A percentile compares a stretch with the other conserved stretches of the same genome.
Evolutionary conservation across 371 early-diverging fungal species (phyloP).

Genomic region (Syncephalastrum sp.): DNA sequence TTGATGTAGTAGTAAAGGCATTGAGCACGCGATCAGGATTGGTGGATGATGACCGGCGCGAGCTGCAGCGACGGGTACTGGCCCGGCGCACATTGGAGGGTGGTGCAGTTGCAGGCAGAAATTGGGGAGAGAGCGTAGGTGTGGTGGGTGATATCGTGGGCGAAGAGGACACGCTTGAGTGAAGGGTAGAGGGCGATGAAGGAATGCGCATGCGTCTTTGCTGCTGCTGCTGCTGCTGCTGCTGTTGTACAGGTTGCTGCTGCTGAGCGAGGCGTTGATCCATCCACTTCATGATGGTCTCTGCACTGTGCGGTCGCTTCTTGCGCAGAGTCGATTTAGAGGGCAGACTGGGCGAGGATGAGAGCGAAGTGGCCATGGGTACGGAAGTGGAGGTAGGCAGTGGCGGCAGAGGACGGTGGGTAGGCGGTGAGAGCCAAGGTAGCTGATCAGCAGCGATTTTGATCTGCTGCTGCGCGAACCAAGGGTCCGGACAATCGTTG

Average conservation of each 20-base stretch:
- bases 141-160: not conserved
- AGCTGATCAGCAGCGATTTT: constrained; percentile 9
- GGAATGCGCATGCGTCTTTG: not conserved
- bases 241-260: constrained; percentile 1
- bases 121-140: constrained; percentile 1
- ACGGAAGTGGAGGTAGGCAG: constrained; percentile 3
- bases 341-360: not conserved
- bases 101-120: constrained; percentile 3
- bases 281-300: constrained; percentile 15
- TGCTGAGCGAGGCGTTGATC: constrained; percentile 12
- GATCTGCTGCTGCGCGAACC: constrained; percentile 10
- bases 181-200: not conserved
- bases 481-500: constrained; percentile 18
- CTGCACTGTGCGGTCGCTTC: constrained; percentile 12
- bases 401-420: not conserved
- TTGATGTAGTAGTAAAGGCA: not conserved
- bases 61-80: not conserved
- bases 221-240: not conserved
- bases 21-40: not conserved
- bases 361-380: not conserved
- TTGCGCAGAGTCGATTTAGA: not conserved
- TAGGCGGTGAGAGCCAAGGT: constrained; percentile 8
- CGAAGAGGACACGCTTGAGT: not conserved
- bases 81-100: not conserved
- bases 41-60: constrained; percentile 3